Percentiles rank a stretch among this genome's conserved stretches.
Evolutionary conservation across 2,329 filamentous ascomycete species (phyloP).

Genomic region (Plenodomus lindquistii): DNA sequence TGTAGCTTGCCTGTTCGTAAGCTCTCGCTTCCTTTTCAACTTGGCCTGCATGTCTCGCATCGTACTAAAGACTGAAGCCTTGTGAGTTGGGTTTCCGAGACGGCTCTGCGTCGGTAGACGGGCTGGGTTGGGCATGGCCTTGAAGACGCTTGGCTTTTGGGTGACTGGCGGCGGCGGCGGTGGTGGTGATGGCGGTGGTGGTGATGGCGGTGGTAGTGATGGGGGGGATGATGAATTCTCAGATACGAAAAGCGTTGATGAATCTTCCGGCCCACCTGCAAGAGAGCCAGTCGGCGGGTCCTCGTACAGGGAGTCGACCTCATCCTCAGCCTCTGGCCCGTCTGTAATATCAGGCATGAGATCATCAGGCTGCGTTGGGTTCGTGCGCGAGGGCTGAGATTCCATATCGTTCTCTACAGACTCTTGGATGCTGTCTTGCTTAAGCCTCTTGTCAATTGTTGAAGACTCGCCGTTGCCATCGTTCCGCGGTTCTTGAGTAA

Average conservation of each 20-base stretch:
- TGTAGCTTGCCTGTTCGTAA: slow-evolving; percentile 1
- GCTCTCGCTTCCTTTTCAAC: slow-evolving; percentile 5
- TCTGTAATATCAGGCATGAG: not conserved
- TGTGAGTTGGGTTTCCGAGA: not conserved
- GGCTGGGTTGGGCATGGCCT: slow-evolving; percentile 3
- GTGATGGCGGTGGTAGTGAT: no score
- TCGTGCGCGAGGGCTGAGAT: not conserved
- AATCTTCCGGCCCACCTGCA: not conserved
- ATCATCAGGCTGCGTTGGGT: not conserved
- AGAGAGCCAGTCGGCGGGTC: not conserved
- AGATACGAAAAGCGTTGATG: slow-evolving; percentile 18
- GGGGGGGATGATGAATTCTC: no score
- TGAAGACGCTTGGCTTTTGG: not conserved
- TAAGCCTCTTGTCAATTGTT: not conserved
- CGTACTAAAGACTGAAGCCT: slow-evolving; percentile 4
- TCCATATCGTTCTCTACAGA: not conserved
- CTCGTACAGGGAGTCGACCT: not conserved
- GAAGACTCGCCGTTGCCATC: no score
- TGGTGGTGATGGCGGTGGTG: no score
- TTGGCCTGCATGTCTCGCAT: slow-evolving; percentile 16
- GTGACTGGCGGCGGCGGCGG: not conserved
- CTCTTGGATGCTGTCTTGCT: not conserved
- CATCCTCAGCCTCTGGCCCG: not conserved
- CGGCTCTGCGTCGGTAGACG: not conserved
- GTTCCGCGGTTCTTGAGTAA: no score